These are phyloP conservation scores for Lathyrus tuberosus DNA, from an alignment of 306 rosid species.

Conservation along the genomic window DNA sequence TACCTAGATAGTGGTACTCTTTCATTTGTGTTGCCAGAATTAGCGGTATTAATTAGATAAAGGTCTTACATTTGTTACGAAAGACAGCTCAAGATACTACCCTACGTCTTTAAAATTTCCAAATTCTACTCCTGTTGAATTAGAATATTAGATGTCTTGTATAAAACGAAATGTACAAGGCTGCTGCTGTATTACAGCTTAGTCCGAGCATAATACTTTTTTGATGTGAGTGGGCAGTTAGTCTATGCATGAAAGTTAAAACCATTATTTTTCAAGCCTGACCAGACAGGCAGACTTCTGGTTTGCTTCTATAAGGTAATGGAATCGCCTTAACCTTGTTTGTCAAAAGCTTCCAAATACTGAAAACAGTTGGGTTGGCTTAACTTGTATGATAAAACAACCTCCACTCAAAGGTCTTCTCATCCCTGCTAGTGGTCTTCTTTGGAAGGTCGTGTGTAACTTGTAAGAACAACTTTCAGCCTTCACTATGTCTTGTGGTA, in stretches of 20 bases:
- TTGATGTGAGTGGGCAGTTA: background rate
- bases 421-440: background rate
- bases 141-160: slow-evolving; percentile 6
- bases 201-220: background rate
- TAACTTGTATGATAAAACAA: slow-evolving; percentile 6
- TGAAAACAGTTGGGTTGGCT: background rate
- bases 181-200: slow-evolving; percentile 5
- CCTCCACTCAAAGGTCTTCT: slow-evolving; percentile 1
- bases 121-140: background rate
- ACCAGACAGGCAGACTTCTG: slow-evolving; percentile 10
- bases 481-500: background rate
- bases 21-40: background rate
- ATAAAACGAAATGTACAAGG: slow-evolving; percentile 5
- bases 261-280: slow-evolving; percentile 23
- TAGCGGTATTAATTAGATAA: background rate
- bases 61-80: slow-evolving; percentile 9
- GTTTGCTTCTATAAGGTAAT: slow-evolving; percentile 11
- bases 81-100: background rate
- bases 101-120: background rate
- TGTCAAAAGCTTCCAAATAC: slow-evolving; percentile 7
- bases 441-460: background rate
- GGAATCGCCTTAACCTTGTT: slow-evolving; percentile 4
- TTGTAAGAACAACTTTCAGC: slow-evolving; percentile 8
- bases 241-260: background rate
- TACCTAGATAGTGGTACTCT: background rate